Conservation (phyloP, 192 early-diverging fungal species). For the Phlyctochytrium arcticum region DNA sequence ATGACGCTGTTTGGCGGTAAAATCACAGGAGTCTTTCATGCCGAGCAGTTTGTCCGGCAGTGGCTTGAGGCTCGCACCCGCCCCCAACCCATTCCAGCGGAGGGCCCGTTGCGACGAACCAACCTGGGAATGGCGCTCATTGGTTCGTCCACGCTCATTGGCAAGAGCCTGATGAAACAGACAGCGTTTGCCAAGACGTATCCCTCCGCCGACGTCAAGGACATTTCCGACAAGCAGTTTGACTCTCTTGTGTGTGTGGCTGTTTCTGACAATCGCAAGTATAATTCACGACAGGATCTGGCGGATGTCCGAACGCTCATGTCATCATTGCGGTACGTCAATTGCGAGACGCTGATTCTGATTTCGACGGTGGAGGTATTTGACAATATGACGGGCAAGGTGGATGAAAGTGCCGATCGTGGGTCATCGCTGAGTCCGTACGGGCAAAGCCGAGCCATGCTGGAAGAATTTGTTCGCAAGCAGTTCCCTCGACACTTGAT, state of each 20-base stretch:
- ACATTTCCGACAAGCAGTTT: background rate
- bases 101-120: too few relatives aligned
- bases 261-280: background rate
- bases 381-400: background rate
- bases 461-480: background rate
- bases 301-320: too few relatives aligned
- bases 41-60: background rate
- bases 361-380: background rate
- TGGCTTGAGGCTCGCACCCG: background rate
- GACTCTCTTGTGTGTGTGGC: background rate
- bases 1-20: background rate
- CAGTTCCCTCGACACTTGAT: background rate
- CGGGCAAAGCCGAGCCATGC: background rate
- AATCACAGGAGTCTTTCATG: background rate
- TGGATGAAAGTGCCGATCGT: background rate
- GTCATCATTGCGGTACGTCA: too few relatives aligned
- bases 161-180: too few relatives aligned
- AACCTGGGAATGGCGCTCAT: too few relatives aligned
- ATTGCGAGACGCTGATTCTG: background rate
- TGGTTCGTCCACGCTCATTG: too few relatives aligned
- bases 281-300: background rate
- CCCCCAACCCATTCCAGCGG: background rate
- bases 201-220: too few relatives aligned
- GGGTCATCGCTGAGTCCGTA: background rate
- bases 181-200: too few relatives aligned